Percentiles rank a stretch among this genome's conserved stretches.
These are phyloP conservation scores for Trichosporon sp. DNA, from an alignment of 1,284 basidiomycete species.

Conservation along the genomic window DNA sequence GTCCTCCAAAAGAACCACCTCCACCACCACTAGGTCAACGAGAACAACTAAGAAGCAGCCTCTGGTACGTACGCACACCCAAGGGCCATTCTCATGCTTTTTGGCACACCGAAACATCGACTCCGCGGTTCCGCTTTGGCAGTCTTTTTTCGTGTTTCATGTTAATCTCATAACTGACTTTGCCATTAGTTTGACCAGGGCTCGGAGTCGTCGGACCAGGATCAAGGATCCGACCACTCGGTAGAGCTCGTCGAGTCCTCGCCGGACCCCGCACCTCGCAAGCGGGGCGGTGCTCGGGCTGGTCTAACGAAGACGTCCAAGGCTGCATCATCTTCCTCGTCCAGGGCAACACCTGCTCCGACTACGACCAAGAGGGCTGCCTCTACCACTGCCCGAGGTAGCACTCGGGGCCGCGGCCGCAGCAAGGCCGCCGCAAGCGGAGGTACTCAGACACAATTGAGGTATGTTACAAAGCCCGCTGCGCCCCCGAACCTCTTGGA, in stretches of 20 bases:
- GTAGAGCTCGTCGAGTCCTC: neutral
- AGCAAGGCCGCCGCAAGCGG: neutral
- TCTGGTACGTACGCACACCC: neutral
- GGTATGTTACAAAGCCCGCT: neutral
- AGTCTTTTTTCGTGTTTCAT: neutral
- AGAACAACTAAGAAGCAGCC: slow-evolving; percentile 6
- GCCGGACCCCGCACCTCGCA: neutral
- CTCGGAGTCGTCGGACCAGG: slow-evolving; percentile 7
- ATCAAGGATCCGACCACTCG: neutral
- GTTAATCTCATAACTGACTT: slow-evolving; percentile 2
- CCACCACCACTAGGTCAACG: neutral
- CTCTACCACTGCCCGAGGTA: neutral
- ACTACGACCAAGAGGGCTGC: neutral
- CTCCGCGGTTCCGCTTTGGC: neutral
- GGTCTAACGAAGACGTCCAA: neutral
- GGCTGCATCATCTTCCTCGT: neutral
- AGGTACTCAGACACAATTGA: slow-evolving; percentile 1
- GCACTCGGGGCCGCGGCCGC: neutral
- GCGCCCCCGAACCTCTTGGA: neutral
- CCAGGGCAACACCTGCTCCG: neutral
- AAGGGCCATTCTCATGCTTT: neutral
- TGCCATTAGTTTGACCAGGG: slow-evolving; percentile 10
- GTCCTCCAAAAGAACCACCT: neutral
- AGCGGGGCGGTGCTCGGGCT: neutral
- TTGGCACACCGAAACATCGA: neutral